Evolutionary conservation across 2,329 filamentous ascomycete genomes (phyloP).

Genomic region (Beauveria medogensis): DNA sequence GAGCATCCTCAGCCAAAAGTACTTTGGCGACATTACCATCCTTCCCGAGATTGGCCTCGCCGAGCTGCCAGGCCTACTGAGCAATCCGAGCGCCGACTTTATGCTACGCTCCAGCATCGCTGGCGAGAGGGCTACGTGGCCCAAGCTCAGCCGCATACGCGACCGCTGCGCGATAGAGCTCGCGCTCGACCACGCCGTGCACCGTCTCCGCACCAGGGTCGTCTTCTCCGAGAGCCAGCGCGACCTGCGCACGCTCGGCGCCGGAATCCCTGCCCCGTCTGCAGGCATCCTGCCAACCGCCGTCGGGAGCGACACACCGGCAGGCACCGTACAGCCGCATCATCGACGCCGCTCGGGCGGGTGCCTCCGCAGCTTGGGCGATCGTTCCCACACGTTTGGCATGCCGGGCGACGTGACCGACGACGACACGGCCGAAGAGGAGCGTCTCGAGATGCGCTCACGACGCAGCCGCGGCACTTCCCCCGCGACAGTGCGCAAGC

Average conservation of each 20-base stretch:
- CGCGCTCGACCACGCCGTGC: conserved; percentile 69
- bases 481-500: conserved; percentile 26
- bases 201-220: conserved; percentile 57
- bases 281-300: conserved; percentile 9
- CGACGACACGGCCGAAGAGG: conserved; percentile 36
- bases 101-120: conserved; percentile 71
- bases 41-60: conserved; percentile 68
- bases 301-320: conserved; percentile 17
- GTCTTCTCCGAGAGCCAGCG: conserved; percentile 61
- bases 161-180: conserved; percentile 86
- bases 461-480: conserved; percentile 22
- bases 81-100: conserved; percentile 78
- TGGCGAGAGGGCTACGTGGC: conserved; percentile 87
- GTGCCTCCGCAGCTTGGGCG: conserved; percentile 34
- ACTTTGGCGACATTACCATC: conserved; percentile 93
- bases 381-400: conserved; percentile 26
- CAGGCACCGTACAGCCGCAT: conserved; percentile 24
- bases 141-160: conserved; percentile 73
- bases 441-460: conserved; percentile 33
- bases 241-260: conserved; percentile 42
- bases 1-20: conserved; percentile 81
- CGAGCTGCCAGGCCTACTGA: conserved; percentile 68
- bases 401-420: conserved; percentile 30
- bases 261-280: conserved; percentile 17
- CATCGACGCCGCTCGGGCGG: conserved; percentile 43